Percentiles rank a stretch among this genome's conserved stretches.
Conservation (phyloP, 306 rosid genomes). For the Ammopiptanthus mongolicus region DNA sequence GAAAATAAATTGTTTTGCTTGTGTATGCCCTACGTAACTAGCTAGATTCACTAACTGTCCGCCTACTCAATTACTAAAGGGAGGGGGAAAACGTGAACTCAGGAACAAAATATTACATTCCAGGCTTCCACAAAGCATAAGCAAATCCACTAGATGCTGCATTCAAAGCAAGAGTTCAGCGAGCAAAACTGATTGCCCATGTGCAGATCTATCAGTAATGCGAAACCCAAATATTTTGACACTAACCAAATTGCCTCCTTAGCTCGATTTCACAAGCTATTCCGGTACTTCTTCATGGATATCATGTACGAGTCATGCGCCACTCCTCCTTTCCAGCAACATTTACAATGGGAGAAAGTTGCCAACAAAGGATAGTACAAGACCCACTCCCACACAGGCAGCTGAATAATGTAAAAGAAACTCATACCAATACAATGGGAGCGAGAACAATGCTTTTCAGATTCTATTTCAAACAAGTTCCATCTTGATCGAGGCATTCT, state of each 20-base stretch:
- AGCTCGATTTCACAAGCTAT: constrained; percentile 20
- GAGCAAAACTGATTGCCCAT: constrained; percentile 25
- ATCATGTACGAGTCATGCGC: constrained; percentile 17
- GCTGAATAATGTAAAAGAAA: constrained; percentile 23
- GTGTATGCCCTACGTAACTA: not conserved
- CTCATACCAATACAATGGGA: constrained; percentile 19
- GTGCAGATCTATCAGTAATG: constrained; percentile 22
- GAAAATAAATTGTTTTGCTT: not conserved
- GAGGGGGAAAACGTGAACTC: not conserved
- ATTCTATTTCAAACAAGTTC: constrained; percentile 29
- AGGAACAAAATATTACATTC: constrained; percentile 16
- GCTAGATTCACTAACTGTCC: constrained; percentile 6
- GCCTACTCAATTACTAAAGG: constrained; percentile 13
- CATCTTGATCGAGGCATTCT: constrained; percentile 40
- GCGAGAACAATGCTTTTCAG: constrained; percentile 9
- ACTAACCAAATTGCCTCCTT: constrained; percentile 15
- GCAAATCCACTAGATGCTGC: constrained; percentile 8
- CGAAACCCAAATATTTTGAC: constrained; percentile 2
- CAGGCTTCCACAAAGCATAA: constrained; percentile 5
- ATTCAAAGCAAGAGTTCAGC: constrained; percentile 13
- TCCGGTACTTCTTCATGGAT: constrained; percentile 9
- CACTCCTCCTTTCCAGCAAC: constrained; percentile 30
- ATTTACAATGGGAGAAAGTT: constrained; percentile 28
- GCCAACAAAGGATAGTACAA: constrained; percentile 31
- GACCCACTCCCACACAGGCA: constrained; percentile 31